Evolutionary conservation across 1,284 basidiomycete genomes (phyloP), one percentile per base, ranked within the genome.

Genomic region (Austroboletus novae-zelandiae): DNA sequence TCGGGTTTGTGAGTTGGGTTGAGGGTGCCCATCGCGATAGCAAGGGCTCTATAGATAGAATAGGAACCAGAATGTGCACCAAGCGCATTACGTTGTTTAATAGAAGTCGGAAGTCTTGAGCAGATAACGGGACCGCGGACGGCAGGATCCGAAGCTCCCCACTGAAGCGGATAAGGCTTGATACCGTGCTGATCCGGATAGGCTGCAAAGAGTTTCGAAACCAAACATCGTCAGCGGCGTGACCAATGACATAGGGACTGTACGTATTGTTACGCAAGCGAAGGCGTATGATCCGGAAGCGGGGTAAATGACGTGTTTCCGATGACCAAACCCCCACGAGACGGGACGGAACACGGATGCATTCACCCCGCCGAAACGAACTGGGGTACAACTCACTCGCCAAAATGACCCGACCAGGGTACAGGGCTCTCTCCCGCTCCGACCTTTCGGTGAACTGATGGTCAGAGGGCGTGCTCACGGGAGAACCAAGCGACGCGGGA

Each of bases 11-110:
- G 89, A 23, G 86, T 81, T 0, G 92, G 91, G 41, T 85, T 78
- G 50, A 98, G 83, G 27, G 91, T 83, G 44, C 93, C 93, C 81
- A 95, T 90, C 3, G 93, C 94, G 61, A 95, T 91, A 10, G 90
- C 84, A 11, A 98, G 79, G 0, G 95, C 92, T 40, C 93, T 86
- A 71, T 98, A 98, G 71, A 98, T 93, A 10, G 90, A 94, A 72
- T 98, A 98, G 2, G 88, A 91, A 11, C 94, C 95, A 0, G 86
- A 88, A 66, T 98, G 94, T 0, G 96, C 94, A 13, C 95, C 95
- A 65, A 98, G 82, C 11, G 95, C 90, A 69, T 98, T 98, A 50
- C 95, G 86, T 52, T 86, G 80, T 69, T 94, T 94, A 72, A 98
- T 89, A 45, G 86, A 87, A 29, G 81, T 79, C 0, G 87, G 83